A percentile compares a stretch with the other conserved stretches of the same genome.
phyloP scores from a whole-genome alignment of 495 filamentous ascomycete genomes.

The Xylaria sp. region DNA sequence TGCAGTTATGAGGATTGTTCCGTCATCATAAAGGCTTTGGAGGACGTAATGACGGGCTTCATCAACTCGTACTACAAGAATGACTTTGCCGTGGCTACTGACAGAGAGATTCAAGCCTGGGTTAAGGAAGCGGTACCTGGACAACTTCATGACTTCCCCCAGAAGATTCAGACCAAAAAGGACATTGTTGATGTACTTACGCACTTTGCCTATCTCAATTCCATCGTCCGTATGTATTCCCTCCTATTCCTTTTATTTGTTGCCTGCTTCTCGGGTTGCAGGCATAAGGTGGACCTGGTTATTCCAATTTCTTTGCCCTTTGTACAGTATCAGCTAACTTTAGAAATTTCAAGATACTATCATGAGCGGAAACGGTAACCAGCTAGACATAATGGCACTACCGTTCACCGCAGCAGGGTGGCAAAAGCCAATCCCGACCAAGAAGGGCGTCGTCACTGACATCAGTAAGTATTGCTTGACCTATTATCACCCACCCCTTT shows the following conservation, averaged over 20 bases:
- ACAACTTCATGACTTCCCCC: conserved; percentile 36
- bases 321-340: background rate
- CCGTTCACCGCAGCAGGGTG: conserved; percentile 46
- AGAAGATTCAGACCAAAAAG: conserved; percentile 22
- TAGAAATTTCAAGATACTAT: conserved; percentile 33
- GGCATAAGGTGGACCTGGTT: background rate
- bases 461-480: conserved; percentile 3
- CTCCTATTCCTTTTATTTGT: background rate
- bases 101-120: conserved; percentile 48
- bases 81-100: conserved; percentile 30
- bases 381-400: conserved; percentile 34
- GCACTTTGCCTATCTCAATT: conserved; percentile 33
- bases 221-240: conserved; percentile 27
- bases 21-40: conserved; percentile 33
- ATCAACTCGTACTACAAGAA: conserved; percentile 46
- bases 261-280: background rate
- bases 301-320: background rate
- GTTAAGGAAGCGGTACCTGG: conserved; percentile 31
- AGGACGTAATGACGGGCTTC: conserved; percentile 37
- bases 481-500: background rate
- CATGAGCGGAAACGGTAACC: conserved; percentile 42
- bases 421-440: conserved; percentile 40
- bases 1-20: conserved; percentile 11
- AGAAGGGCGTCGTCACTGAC: conserved; percentile 39
- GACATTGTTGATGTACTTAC: conserved; percentile 45